phyloP scores from a whole-genome alignment of 164 flowering plant genomes.

The Warburgia ugandensis region DNA sequence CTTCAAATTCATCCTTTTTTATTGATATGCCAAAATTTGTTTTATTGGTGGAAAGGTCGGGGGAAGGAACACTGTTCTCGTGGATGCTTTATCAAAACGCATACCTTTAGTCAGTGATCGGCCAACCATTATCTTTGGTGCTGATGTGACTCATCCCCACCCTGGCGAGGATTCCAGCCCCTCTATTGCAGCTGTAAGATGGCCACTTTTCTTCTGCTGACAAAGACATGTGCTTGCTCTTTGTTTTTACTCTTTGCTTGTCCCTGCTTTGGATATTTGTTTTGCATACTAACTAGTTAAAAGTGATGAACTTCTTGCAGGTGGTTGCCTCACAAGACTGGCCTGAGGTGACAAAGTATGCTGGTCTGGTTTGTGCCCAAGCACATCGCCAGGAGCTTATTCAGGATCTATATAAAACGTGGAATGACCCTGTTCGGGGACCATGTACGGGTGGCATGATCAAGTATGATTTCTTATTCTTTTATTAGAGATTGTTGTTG shows the following conservation, averaged over 20 bases:
- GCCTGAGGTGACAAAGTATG: conserved; percentile 59
- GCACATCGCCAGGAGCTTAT: conserved; percentile 57
- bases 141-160: conserved; percentile 56
- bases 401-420: conserved; percentile 51
- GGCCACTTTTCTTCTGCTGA: not conserved
- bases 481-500: not conserved
- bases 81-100: conserved; percentile 42
- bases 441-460: conserved; percentile 58
- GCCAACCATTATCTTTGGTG: conserved; percentile 59
- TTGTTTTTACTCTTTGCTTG: not conserved
- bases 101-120: conserved; percentile 51
- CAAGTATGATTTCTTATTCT: conserved; percentile 21
- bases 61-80: conserved; percentile 48
- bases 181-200: conserved; percentile 52
- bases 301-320: conserved; percentile 18
- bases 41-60: conserved; percentile 28
- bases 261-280: not conserved
- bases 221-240: not conserved
- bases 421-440: conserved; percentile 49
- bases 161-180: conserved; percentile 49
- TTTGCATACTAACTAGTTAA: not conserved
- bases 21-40: not conserved
- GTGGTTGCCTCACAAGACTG: conserved; percentile 65
- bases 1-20: not conserved
- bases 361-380: conserved; percentile 58